These are phyloP conservation scores for Gossypium rotundifolium DNA, from an alignment of 345 rosid genomes.

Conservation along the genomic window DNA sequence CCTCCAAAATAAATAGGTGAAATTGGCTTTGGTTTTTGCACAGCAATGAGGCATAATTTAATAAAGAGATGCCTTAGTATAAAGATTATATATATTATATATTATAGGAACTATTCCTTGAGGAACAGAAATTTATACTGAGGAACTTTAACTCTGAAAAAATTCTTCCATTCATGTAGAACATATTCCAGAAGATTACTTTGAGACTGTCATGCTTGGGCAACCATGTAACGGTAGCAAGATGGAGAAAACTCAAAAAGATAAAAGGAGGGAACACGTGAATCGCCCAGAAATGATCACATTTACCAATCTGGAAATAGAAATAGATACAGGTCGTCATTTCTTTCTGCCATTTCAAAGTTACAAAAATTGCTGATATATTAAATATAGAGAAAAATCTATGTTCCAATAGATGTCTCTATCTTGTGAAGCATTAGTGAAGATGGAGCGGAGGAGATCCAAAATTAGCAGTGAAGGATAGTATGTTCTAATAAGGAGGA, in stretches of 20 bases:
- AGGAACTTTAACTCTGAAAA: neutral
- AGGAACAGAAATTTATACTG: neutral
- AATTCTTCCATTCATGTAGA: neutral
- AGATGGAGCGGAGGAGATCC: neutral
- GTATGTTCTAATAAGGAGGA: too few relatives aligned
- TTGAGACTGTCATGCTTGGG: too few relatives aligned
- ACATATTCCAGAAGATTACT: neutral
- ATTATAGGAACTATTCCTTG: neutral
- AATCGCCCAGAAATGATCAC: neutral
- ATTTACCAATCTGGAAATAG: neutral
- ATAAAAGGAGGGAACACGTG: neutral
- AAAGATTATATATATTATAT: too few relatives aligned
- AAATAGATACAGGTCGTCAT: neutral
- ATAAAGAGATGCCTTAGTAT: too few relatives aligned
- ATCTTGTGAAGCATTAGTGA: slow-evolving; percentile 1
- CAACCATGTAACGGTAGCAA: too few relatives aligned
- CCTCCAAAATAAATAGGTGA: too few relatives aligned
- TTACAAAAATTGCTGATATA: neutral
- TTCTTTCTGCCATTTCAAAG: neutral
- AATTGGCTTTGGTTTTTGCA: too few relatives aligned
- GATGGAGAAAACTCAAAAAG: neutral
- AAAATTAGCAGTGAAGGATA: too few relatives aligned
- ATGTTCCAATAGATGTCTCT: neutral
- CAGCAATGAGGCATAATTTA: too few relatives aligned
- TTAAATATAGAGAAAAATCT: neutral